These are phyloP conservation scores for Suhomyces ambrosiae DNA, from an alignment of 1,139 yeast genomes.

Conservation along the genomic window DNA sequence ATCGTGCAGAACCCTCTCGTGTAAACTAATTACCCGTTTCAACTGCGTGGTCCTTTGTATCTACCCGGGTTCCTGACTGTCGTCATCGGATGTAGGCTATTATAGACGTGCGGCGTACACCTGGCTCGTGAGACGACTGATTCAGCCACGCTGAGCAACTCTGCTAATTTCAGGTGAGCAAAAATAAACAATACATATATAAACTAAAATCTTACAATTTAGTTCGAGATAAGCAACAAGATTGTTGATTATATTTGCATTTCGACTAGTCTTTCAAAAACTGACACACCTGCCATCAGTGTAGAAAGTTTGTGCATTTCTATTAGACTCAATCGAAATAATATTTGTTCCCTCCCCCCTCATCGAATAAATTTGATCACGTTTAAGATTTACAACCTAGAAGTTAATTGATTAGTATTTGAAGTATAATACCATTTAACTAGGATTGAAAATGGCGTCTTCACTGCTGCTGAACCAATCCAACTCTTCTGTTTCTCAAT, in stretches of 20 bases:
- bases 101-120: slow-evolving; percentile 2
- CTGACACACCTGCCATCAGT: too few relatives aligned
- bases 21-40: slow-evolving; percentile 1
- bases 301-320: too few relatives aligned
- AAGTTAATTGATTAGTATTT: background rate
- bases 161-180: slow-evolving; percentile 7
- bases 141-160: slow-evolving; percentile 12
- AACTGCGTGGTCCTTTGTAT: background rate
- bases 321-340: too few relatives aligned
- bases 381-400: background rate
- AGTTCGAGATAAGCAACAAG: background rate
- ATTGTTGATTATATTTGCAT: too few relatives aligned
- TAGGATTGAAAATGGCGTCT: slow-evolving; percentile 4
- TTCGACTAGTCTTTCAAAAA: too few relatives aligned
- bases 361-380: background rate
- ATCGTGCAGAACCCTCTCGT: background rate
- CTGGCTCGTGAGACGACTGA: slow-evolving; percentile 5
- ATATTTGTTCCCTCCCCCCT: background rate
- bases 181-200: slow-evolving; percentile 8
- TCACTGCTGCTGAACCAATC: slow-evolving; percentile 2
- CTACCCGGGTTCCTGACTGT: slow-evolving; percentile 6
- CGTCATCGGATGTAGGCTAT: slow-evolving; percentile 6
- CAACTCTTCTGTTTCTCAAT: slow-evolving; percentile 41
- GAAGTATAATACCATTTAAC: background rate
- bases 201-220: background rate